Base-by-base conservation (phyloP, 1,284 basidiomycete species). In the Rhodotorula sp. region DNA sequence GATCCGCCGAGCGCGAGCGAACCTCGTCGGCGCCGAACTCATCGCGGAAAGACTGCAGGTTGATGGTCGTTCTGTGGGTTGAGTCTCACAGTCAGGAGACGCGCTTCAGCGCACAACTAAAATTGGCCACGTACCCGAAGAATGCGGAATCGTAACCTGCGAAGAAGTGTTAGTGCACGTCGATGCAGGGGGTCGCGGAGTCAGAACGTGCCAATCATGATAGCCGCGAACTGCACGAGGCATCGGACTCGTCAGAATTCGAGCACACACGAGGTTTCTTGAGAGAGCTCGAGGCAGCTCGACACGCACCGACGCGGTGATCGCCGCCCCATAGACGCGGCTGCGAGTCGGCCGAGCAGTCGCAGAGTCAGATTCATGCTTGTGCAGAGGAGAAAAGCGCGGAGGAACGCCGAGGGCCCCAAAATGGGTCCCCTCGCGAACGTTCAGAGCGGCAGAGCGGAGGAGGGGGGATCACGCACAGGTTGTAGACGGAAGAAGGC, bases 401-500 rank as follows among this genome's bases (percentile, higher is more conserved):
- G 55, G 9, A 41, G 41, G 27, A 55, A 27, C 16, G 48, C 48
- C 16, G 14, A 48, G 48, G 48, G 48, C 16, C 16, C 48, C 14
- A 34, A 34, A 34, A 34, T 34, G 34, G 34, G 34, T 34, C 34
- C 34, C 34, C 34, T 34, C 34, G 34, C 34, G 34, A 34, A 34
- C 34, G 34, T 34, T 34, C 34, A 34, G 34, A 34, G 34, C 34
- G 34, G 34, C 34, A 34, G 34, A 34, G 34, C 34, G 34, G 34
- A 34, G 34, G 34, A 34, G 34, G 34, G 42, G 12, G 2, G 21
- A 13, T 13, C 14, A 85, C 81, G 25, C 83, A 81, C 81, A 81
- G 82, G 75, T 86, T 86, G 82, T 86, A 86, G 27, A 87, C 82
- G 61, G 83, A 80, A 49, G 75, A 73, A 12, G 84, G 84, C n/a